Percentiles rank a stretch among this genome's conserved stretches.
Conservation (phyloP, 768 basidiomycete species). For the Leucosporidium scottii region DNA sequence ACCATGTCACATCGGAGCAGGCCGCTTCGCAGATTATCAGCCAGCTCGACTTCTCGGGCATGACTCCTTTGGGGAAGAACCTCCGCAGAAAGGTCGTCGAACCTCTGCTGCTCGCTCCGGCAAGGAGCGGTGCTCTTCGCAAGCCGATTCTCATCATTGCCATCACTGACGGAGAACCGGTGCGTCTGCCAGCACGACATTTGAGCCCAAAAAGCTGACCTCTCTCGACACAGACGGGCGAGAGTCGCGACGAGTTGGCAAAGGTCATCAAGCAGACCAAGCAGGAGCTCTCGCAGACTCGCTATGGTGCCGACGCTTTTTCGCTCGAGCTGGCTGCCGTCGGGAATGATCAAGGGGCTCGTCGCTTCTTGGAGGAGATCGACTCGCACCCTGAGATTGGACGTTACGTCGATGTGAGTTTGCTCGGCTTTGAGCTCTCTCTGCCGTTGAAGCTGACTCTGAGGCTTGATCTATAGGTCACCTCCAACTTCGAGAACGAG, state of each 20-base stretch:
- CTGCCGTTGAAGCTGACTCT: too few relatives aligned
- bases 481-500: constrained; percentile 23
- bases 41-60: constrained; percentile 18
- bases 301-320: constrained; percentile 41
- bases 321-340: constrained; percentile 36
- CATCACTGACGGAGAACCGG: constrained; percentile 34
- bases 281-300: constrained; percentile 6
- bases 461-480: neutral
- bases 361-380: constrained; percentile 42
- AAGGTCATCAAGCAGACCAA: constrained; percentile 20
- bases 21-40: constrained; percentile 40
- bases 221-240: constrained; percentile 2
- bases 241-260: constrained; percentile 8
- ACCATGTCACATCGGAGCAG: constrained; percentile 41
- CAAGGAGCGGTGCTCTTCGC: constrained; percentile 38
- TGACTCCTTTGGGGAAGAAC: neutral
- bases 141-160: constrained; percentile 46
- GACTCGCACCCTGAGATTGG: constrained; percentile 43
- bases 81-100: constrained; percentile 44
- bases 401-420: constrained; percentile 40
- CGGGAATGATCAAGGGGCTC: constrained; percentile 36
- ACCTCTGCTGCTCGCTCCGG: constrained; percentile 45
- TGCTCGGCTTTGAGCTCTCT: too few relatives aligned
- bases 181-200: neutral
- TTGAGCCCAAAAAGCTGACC: neutral